phyloP scores from a whole-genome alignment of 139 green algal genomes.

The Zygnema cylindricum region DNA sequence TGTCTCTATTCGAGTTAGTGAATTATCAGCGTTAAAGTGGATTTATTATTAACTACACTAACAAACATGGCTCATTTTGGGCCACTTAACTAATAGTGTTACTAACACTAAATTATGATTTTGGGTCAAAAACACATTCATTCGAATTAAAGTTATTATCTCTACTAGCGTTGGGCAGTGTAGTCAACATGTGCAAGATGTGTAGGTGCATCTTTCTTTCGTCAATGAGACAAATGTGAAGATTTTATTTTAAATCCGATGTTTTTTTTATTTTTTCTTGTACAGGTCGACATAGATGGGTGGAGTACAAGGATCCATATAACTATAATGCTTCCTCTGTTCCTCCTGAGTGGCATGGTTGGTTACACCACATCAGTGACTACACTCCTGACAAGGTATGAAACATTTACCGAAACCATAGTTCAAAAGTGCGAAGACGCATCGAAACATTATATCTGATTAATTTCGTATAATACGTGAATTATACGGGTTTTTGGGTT shows the following conservation, averaged over 20 bases:
- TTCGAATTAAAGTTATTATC: background rate
- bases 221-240: constrained; percentile 1
- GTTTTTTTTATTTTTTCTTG: background rate
- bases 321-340: constrained; percentile 63
- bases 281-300: constrained; percentile 73
- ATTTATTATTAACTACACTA: background rate
- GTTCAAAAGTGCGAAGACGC: background rate
- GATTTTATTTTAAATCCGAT: background rate
- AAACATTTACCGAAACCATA: background rate
- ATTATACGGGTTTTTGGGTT: background rate
- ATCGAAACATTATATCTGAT: constrained; percentile 14
- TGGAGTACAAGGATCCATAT: constrained; percentile 72
- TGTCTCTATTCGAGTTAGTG: background rate
- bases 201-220: constrained; percentile 3
- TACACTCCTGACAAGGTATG: constrained; percentile 62
- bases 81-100: no score
- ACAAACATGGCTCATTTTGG: background rate
- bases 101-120: no score
- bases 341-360: constrained; percentile 78
- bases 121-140: background rate
- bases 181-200: no score
- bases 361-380: constrained; percentile 75
- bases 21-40: no score
- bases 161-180: no score
- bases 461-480: background rate